These are phyloP conservation scores for Auricularia sp. DNA, from an alignment of 768 basidiomycete genomes.

Conservation along the genomic window DNA sequence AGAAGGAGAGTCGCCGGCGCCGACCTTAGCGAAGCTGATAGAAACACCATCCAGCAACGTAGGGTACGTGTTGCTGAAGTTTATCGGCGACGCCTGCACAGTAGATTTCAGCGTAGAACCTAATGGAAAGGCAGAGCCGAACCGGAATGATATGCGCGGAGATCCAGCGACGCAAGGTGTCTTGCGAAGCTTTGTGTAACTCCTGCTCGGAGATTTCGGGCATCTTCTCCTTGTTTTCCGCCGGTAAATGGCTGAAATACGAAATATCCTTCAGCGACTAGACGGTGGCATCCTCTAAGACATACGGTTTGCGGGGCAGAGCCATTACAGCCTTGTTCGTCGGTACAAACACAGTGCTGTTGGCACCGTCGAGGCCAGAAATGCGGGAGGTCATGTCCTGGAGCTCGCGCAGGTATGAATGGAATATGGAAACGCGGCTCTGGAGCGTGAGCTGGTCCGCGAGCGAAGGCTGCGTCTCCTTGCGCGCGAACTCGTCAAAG, in stretches of 20 bases:
- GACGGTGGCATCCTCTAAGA: neutral
- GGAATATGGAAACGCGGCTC: constrained; percentile 68
- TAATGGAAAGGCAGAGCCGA: constrained; percentile 13
- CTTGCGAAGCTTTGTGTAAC: constrained; percentile 46
- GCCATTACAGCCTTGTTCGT: constrained; percentile 86
- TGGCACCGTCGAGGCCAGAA: constrained; percentile 13
- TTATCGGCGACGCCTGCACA: constrained; percentile 1
- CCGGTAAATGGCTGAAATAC: constrained; percentile 17
- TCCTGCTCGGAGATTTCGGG: constrained; percentile 58
- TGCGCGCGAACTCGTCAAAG: neutral
- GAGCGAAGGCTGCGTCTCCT: constrained; percentile 38
- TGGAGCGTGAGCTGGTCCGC: constrained; percentile 75
- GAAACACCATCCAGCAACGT: constrained; percentile 54
- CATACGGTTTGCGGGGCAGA: constrained; percentile 70
- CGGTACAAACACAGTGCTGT: constrained; percentile 63
- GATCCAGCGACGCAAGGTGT: constrained; percentile 72
- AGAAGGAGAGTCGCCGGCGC: neutral
- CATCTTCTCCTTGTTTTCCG: constrained; percentile 14
- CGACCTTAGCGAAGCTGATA: constrained; percentile 37
- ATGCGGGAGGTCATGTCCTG: constrained; percentile 46
- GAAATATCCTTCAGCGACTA: neutral
- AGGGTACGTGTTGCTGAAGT: constrained; percentile 27
- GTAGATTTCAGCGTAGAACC: neutral
- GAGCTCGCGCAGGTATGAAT: constrained; percentile 68
- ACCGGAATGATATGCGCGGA: constrained; percentile 80